These are phyloP conservation scores for Pythium coloratum DNA, from an alignment of 352 stramenopile genomes.

Conservation along the genomic window DNA sequence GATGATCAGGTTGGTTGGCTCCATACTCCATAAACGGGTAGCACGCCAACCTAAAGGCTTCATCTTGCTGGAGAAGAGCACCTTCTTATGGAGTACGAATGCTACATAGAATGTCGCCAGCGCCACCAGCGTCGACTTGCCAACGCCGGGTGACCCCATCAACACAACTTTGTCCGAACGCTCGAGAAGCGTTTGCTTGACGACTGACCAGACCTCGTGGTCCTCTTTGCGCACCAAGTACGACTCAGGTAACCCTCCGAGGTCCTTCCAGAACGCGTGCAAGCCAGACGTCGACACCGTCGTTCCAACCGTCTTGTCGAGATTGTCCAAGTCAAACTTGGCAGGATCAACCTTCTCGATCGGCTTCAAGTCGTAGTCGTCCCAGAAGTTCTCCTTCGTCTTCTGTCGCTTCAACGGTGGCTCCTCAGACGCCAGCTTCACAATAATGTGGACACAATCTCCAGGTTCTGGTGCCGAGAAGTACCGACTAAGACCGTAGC, in stretches of 20 bases:
- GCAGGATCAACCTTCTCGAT: neutral
- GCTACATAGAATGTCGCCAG: neutral
- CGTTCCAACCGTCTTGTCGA: neutral
- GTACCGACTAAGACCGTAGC: neutral
- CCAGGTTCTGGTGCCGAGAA: neutral
- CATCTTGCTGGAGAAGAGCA: neutral
- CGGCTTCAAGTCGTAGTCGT: neutral
- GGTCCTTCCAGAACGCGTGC: neutral
- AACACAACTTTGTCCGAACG: neutral
- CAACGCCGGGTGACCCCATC: neutral
- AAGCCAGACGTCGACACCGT: neutral
- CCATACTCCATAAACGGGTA: neutral
- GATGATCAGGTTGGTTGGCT: neutral
- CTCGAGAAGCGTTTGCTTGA: neutral
- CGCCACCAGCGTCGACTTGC: neutral
- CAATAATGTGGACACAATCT: neutral
- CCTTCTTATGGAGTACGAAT: neutral
- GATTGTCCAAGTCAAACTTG: neutral
- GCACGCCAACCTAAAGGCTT: neutral
- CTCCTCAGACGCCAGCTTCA: neutral
- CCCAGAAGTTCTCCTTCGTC: neutral
- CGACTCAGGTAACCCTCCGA: neutral
- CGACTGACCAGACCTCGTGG: neutral
- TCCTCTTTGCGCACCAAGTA: neutral
- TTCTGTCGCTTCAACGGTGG: neutral